Conservation (phyloP, 352 stramenopile genomes). For the Pythium coloratum region DNA sequence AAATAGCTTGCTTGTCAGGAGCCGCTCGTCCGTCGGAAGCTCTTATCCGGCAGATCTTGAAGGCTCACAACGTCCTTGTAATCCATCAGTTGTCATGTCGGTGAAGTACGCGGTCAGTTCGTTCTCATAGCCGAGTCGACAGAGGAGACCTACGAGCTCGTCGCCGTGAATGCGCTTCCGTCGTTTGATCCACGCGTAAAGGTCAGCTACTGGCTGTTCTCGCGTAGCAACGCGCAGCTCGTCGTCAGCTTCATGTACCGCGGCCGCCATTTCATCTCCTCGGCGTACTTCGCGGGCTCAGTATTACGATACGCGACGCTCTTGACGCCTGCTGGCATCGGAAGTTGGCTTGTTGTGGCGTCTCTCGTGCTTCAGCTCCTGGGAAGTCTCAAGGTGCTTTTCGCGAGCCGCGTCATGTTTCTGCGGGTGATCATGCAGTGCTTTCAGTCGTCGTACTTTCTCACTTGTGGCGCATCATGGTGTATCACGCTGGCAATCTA, state of each 20-base stretch:
- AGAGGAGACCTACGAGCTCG: constrained; percentile 1
- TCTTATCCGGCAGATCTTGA: too few species aligned
- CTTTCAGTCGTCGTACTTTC: constrained; percentile 1
- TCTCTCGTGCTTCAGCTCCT: not conserved
- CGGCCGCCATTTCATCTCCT: not conserved
- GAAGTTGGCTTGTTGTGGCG: not conserved
- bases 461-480: not conserved
- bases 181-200: not conserved
- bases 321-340: not conserved
- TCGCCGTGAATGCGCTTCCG: not conserved
- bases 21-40: too few species aligned
- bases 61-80: too few species aligned
- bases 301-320: not conserved
- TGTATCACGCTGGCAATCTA: not conserved
- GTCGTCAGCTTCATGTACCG: not conserved
- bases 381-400: not conserved
- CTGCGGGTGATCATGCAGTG: not conserved
- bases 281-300: not conserved
- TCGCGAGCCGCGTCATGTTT: not conserved
- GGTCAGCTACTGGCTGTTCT: not conserved
- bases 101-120: not conserved
- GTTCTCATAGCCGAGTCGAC: not conserved
- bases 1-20: too few species aligned
- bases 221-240: not conserved
- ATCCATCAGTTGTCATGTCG: too few species aligned